Evolutionary conservation across 176 grass and related monocot genomes (phyloP).

Genomic region (Zizania latifolia): DNA sequence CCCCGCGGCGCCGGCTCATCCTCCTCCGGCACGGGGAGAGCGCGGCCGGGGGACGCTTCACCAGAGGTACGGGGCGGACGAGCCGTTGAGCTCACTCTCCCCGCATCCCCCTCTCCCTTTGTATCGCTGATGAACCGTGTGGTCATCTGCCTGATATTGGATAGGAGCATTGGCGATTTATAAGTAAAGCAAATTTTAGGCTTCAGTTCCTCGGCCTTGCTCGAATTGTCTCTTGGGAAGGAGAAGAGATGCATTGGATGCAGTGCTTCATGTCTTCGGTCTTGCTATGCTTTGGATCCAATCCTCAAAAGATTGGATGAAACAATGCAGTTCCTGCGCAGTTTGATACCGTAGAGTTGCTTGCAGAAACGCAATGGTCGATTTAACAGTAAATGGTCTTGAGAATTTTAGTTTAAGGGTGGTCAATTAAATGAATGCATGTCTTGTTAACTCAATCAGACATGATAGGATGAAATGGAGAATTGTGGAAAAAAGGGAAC

Average conservation of each 20-base stretch:
- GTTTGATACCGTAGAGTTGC: neutral
- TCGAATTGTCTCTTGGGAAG: neutral
- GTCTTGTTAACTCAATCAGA: neutral
- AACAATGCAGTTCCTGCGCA: neutral
- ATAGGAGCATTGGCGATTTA: neutral
- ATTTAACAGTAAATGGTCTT: too few species aligned
- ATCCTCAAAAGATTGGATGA: neutral
- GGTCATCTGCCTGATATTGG: neutral
- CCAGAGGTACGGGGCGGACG: conserved; percentile 35
- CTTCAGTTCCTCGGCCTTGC: neutral
- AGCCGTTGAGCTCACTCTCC: neutral
- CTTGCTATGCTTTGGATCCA: neutral
- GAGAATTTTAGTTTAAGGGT: too few species aligned
- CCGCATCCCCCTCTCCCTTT: neutral
- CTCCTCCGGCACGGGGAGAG: conserved; percentile 88
- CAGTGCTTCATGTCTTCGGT: neutral
- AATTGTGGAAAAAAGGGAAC: neutral
- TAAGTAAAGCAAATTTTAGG: neutral
- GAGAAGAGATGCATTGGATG: neutral
- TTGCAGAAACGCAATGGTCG: neutral
- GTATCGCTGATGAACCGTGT: neutral
- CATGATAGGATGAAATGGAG: neutral
- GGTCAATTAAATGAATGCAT: too few species aligned
- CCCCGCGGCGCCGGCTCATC: conserved; percentile 57
- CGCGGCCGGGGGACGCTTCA: conserved; percentile 44